Evolutionary conservation across 2,329 filamentous ascomycete genomes (phyloP), one percentile per base, ranked within the genome.

Genomic region (Aspergillus aculeatus): DNA sequence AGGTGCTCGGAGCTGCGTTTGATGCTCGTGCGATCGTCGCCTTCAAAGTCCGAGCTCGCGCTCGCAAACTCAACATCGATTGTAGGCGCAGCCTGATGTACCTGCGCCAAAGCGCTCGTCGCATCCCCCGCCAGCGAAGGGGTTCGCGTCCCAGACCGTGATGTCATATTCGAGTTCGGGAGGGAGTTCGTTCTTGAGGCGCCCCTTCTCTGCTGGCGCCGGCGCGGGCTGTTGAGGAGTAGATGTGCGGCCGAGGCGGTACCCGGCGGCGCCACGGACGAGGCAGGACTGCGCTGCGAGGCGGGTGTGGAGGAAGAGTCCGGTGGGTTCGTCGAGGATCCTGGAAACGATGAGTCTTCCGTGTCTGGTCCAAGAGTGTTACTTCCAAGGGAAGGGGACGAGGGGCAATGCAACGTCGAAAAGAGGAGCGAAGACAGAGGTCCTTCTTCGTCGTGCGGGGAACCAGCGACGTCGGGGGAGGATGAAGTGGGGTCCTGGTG

Each of bases 1-100:
- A 77, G 51, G 10, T 74, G 66, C 19, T 70, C 58, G 14, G 64
- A 67, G 35, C 60, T 66, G 6, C 75, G 70, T 63, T 77, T 77
- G 3, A 60, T 58, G 35, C 70, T 70, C 35, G 61, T 67, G 14
- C 53, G 53, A 11, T 64, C 69, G 21, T 68, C 65, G 10, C 68
- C 64, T 10, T 73, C 66, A 5, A 51, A 16, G 19, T 21, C 60
- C 10, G n/a, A 64, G 63, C 47, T 68, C 56, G 59, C 38, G n/a
- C 56, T 71, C n/a, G 65, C 62, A 52, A 76, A 77, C 49, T 70
- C 62, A 12, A 75, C 64, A 24, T 69, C 63, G 21, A 74, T n/a
- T 3, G 66, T 63, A 4, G 65, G 47, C 12, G 62, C 66, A 16
- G 57, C 21, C 64, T 61, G 6, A 54, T 21, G 6, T 31, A 38